These are phyloP conservation scores for Linum usitatissimum DNA, from an alignment of 345 rosid species.

Conservation along the genomic window DNA sequence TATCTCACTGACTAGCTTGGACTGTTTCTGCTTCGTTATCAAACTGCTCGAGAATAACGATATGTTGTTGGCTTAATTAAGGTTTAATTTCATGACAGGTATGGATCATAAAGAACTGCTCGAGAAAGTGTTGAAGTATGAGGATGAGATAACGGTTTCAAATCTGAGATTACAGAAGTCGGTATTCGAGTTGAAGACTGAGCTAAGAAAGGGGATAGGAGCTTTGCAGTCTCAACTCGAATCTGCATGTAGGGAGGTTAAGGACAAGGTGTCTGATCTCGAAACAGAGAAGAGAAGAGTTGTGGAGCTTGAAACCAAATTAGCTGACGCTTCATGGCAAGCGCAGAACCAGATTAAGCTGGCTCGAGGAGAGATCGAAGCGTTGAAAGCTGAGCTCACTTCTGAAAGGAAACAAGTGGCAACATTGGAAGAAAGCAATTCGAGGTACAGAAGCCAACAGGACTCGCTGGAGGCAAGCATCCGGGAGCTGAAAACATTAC, in stretches of 20 bases:
- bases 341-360: slow-evolving; percentile 37
- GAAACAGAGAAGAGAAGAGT: slow-evolving; percentile 13
- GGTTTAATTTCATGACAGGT: too few relatives aligned
- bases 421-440: slow-evolving; percentile 49
- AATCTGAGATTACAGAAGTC: slow-evolving; percentile 38
- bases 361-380: slow-evolving; percentile 37
- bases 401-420: slow-evolving; percentile 42
- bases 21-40: too few relatives aligned
- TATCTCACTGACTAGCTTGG: background rate
- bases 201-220: slow-evolving; percentile 36
- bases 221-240: slow-evolving; percentile 24
- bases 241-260: slow-evolving; percentile 15
- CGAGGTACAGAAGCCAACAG: slow-evolving; percentile 39
- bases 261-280: slow-evolving; percentile 18
- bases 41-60: too few relatives aligned
- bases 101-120: slow-evolving; percentile 59
- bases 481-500: too few relatives aligned
- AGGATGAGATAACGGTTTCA: slow-evolving; percentile 46
- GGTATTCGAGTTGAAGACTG: slow-evolving; percentile 34
- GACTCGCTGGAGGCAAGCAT: too few relatives aligned
- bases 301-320: slow-evolving; percentile 35
- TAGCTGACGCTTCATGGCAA: slow-evolving; percentile 27
- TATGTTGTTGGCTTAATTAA: too few relatives aligned
- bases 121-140: slow-evolving; percentile 31
- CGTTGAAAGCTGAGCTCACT: slow-evolving; percentile 39